These are phyloP conservation scores for Plasmodium coatneyi DNA, from an alignment of 169 alveolate species.

Conservation along the genomic window DNA sequence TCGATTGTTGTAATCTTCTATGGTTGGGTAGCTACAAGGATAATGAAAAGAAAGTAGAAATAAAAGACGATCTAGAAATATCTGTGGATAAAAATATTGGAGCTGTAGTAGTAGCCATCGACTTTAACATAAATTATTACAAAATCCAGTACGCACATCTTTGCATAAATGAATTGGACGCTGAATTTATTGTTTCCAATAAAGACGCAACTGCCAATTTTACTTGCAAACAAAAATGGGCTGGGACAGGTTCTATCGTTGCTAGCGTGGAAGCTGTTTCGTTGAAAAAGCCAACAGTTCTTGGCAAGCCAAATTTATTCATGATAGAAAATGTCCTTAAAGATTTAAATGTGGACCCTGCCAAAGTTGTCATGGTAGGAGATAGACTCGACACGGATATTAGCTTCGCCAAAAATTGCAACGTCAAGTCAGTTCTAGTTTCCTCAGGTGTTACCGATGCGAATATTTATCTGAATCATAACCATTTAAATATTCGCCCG, in stretches of 20 bases:
- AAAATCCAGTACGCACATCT: slow-evolving; percentile 81
- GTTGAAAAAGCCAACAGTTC: slow-evolving; percentile 67
- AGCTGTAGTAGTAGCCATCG: slow-evolving; percentile 81
- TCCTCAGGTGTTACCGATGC: slow-evolving; percentile 53
- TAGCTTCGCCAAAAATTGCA: slow-evolving; percentile 65
- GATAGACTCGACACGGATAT: slow-evolving; percentile 78
- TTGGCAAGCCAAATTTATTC: slow-evolving; percentile 78
- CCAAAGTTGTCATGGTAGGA: slow-evolving; percentile 74
- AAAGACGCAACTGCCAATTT: slow-evolving; percentile 77
- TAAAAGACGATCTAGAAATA: slow-evolving; percentile 50
- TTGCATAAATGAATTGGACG: slow-evolving; percentile 71
- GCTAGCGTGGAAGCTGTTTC: slow-evolving; percentile 77
- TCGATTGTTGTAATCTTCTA: slow-evolving; percentile 11
- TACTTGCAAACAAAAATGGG: slow-evolving; percentile 80
- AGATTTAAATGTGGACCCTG: slow-evolving; percentile 18
- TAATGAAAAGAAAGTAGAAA: slow-evolving; percentile 51
- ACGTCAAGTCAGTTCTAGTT: slow-evolving; percentile 47
- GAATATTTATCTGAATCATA: slow-evolving; percentile 54
- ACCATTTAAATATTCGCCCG: slow-evolving; percentile 41
- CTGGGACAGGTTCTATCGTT: slow-evolving; percentile 84
- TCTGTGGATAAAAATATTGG: slow-evolving; percentile 74
- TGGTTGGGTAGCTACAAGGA: slow-evolving; percentile 70
- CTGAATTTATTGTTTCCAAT: slow-evolving; percentile 79
- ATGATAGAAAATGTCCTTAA: slow-evolving; percentile 73
- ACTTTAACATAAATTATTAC: slow-evolving; percentile 76